Evolutionary conservation across 2,329 filamentous ascomycete species (phyloP), one percentile per base, ranked within the genome.

Genomic region (Chaetomium globosum): DNA sequence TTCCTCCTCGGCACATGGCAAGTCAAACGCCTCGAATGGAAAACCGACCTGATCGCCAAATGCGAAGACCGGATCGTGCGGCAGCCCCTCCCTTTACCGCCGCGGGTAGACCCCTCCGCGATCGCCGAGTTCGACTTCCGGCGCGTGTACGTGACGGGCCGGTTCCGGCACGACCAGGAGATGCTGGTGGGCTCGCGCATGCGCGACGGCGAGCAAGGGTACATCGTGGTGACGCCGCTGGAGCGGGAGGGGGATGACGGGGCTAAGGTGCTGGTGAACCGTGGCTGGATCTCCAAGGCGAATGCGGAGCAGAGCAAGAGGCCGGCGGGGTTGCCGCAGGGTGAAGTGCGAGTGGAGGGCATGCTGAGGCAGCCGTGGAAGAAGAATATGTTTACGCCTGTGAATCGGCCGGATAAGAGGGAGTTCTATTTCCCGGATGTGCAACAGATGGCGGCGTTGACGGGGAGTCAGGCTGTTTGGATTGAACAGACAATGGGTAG

Each of bases 391-490:
- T 99, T 99, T 77, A 99, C 95, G 63, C 95, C 95, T 0, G 88
- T 90, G 0, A 99, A 99, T 73, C 82, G 87, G 71, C 94, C 94
- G 0, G 89, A 93, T 71, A 87, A 88, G 74, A 87, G 89, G 65
- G 89, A 93, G 77, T 99, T 96, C 76, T 97, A 97, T 79, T 99
- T 99, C 74, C 94, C 95, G 0, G 94, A 97, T 77, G 92, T 99
- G 28, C 78, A 84, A 72, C 87, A 97, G 82, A 99, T 99, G 95
- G 95, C 95, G 1, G 82, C 81, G 67, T 78, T 92, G 75, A 88
- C 88, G 28, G 92, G 91, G 1, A 93, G 90, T 73, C 92, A 97
- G 78, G 83, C 92, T 0, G 90, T 99, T 48, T 97, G 93, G 93
- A 85, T 99, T 65, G 95, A 99, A 80, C 90, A 93, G 78, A 99